Base-by-base conservation (phyloP, 2,329 filamentous ascomycete species). In the Chaetothyriales sp. region DNA sequence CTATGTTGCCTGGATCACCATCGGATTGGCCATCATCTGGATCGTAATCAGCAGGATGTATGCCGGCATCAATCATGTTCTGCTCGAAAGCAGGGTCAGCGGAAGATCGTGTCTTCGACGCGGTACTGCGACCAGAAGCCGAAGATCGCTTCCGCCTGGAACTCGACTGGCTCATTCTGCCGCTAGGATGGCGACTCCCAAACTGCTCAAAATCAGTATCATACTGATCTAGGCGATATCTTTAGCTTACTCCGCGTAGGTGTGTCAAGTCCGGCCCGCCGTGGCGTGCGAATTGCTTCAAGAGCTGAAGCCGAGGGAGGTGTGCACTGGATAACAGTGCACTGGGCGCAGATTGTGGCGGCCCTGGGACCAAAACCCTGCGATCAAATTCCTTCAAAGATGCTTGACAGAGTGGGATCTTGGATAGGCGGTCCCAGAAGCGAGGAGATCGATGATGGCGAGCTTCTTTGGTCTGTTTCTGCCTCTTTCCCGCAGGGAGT, bases 41-140 rank as follows among this genome's bases (percentile, higher is more conserved):
- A 44, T 49, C 57, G 28, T 55, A 22, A n/a, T n/a, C n/a, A n/a
- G n/a, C n/a, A 28, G 63, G 55, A 48, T 66, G 64, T 42, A 70
- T 55, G 15, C 51, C 51, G 54, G 63, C 44, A 50, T 71, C 64
- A 49, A 65, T 63, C 44, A 71, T 55, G 47, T 67, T 60, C 49
- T 66, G 62, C 49, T 68, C 60, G 57, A 70, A 70, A 52, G 18
- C 25, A 6, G 8, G 18, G 20, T 47, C 45, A 18, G 7, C 5
- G 8, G 45, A 20, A 47, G n/a, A 47, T 44, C 42, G 12, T 12
- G 5, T 12, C 19, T 12, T 44, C 42, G 42, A 44, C 18, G 36
- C 46, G 26, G 19, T 20, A 18, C 46, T 50, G n/a, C 22, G 44
- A 26, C 43, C 49, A 15, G 51, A 55, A 22, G 51, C 48, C 22